Conservation (phyloP, 139 green algal species). For the Limnomonas spitsbergensis region DNA sequence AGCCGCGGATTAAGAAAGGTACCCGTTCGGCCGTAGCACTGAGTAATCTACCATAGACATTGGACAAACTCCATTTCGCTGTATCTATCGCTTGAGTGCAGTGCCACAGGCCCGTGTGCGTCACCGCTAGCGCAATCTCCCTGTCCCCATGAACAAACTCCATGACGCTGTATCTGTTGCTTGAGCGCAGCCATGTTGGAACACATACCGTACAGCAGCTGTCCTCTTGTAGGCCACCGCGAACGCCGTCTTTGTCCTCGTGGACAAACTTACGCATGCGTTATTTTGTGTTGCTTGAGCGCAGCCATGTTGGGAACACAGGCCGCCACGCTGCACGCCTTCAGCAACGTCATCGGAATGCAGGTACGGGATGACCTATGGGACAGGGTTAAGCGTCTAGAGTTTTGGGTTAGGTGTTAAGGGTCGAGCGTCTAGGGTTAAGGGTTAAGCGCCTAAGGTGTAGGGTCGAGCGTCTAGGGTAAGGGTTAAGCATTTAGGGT, state of each 20-base stretch:
- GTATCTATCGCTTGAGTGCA: too few species aligned
- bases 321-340: background rate
- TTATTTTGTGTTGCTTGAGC: background rate
- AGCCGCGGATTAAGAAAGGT: too few species aligned
- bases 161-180: background rate
- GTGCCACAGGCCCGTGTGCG: too few species aligned
- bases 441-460: background rate
- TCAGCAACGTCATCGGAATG: background rate
- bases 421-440: background rate
- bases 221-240: background rate
- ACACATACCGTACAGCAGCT: background rate
- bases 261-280: background rate
- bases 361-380: background rate
- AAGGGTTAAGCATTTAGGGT: background rate
- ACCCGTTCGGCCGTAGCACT: too few species aligned
- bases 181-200: background rate
- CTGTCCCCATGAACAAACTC: background rate
- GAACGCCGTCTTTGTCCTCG: background rate
- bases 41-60: too few species aligned
- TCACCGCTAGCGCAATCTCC: background rate
- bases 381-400: background rate
- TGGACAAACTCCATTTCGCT: too few species aligned
- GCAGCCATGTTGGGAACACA: background rate
- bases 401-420: background rate
- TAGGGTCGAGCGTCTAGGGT: background rate